Conservation (phyloP, 2,329 filamentous ascomycete genomes). For the Epichloe typhina region DNA sequence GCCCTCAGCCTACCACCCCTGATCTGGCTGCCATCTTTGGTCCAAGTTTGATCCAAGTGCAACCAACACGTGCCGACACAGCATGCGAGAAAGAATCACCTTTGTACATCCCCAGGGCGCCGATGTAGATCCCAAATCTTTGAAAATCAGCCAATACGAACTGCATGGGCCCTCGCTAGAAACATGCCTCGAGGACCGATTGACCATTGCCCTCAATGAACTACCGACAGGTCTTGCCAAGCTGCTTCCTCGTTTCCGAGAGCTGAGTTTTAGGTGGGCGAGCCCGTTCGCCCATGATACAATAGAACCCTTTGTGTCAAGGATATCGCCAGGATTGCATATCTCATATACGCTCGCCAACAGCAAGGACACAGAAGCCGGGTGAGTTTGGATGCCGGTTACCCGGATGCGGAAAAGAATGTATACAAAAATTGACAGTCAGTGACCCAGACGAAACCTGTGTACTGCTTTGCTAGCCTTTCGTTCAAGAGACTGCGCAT, state of each 20-base stretch:
- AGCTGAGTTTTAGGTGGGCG: constrained; percentile 73
- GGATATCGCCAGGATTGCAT: constrained; percentile 70
- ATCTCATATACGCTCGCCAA: constrained; percentile 54
- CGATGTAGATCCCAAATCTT: constrained; percentile 48
- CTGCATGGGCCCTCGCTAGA: constrained; percentile 44
- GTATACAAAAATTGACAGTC: not conserved
- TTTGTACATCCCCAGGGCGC: constrained; percentile 57
- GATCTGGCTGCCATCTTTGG: not conserved
- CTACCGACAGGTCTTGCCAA: constrained; percentile 54
- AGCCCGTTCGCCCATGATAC: constrained; percentile 42
- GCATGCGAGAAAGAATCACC: constrained; percentile 68
- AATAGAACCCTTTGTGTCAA: constrained; percentile 58
- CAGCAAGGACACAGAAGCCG: constrained; percentile 11
- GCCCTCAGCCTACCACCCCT: not conserved
- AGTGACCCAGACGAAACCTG: constrained; percentile 20
- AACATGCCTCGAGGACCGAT: constrained; percentile 66
- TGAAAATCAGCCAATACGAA: constrained; percentile 42
- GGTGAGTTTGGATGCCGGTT: constrained; percentile 5
- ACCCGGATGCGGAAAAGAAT: not conserved
- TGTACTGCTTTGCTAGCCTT: constrained; percentile 50
- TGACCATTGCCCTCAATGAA: constrained; percentile 62
- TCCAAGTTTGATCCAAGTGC: not conserved
- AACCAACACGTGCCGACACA: constrained; percentile 7
- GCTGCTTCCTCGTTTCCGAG: constrained; percentile 50
- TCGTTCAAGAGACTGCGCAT: constrained; percentile 40